Conservation (phyloP, 306 rosid species). For the Adenanthera pavonina region DNA sequence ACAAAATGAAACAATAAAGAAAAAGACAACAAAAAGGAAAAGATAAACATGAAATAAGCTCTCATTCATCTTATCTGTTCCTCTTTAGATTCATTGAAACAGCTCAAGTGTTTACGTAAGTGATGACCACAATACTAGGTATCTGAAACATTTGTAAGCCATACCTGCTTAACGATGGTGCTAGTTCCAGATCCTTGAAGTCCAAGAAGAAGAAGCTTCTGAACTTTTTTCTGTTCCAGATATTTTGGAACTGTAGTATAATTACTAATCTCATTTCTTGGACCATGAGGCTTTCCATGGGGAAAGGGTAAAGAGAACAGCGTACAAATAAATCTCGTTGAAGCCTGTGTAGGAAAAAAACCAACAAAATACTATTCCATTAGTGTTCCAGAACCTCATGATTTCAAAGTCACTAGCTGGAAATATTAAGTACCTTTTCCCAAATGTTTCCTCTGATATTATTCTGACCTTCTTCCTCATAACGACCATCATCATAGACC, state of each 20-base stretch:
- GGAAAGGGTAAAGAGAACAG: conserved; percentile 87
- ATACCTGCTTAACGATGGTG: conserved; percentile 96
- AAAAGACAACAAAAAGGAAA: background rate
- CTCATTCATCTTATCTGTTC: conserved; percentile 14
- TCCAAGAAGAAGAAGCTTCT: conserved; percentile 96
- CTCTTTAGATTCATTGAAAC: conserved; percentile 16
- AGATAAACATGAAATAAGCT: conserved; percentile 16
- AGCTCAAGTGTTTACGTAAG: conserved; percentile 22
- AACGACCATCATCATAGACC: conserved; percentile 99
- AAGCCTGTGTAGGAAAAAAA: conserved; percentile 70
- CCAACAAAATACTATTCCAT: conserved; percentile 29
- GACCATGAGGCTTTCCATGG: conserved; percentile 76
- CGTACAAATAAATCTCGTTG: conserved; percentile 77
- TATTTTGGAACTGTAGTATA: conserved; percentile 80
- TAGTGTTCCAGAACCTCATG: conserved; percentile 35
- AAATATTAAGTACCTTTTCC: conserved; percentile 79
- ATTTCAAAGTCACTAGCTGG: conserved; percentile 25
- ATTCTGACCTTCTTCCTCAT: conserved; percentile 99
- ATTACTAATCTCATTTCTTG: conserved; percentile 82
- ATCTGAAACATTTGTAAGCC: conserved; percentile 8
- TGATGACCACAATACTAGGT: background rate
- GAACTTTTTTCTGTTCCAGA: conserved; percentile 83
- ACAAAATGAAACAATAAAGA: background rate
- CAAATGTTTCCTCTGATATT: conserved; percentile 97
- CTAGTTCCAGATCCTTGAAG: conserved; percentile 96